Evolutionary conservation across 108 stramenopile genomes (phyloP).

Genomic region (Cyclotella distinguenda): DNA sequence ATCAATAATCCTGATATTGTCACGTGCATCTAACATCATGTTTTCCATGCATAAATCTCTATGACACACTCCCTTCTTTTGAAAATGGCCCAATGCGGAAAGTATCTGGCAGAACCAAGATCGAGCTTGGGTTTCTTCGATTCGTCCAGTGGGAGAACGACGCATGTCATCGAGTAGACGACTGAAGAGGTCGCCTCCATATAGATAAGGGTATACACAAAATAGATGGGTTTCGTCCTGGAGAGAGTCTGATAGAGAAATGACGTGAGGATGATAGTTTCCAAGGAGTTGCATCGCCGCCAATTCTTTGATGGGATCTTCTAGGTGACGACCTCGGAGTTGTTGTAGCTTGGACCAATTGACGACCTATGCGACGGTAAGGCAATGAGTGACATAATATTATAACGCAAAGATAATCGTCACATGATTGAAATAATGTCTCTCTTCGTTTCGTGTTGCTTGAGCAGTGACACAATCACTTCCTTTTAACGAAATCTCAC

Average conservation of each 20-base stretch:
- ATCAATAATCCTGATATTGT: conserved; percentile 50
- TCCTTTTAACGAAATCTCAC: background rate
- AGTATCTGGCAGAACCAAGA: conserved; percentile 54
- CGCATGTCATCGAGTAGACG: conserved; percentile 30
- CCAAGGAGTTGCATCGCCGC: conserved; percentile 56
- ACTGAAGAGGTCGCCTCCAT: conserved; percentile 50
- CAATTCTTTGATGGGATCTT: conserved; percentile 66
- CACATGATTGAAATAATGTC: too few relatives aligned
- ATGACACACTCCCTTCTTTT: conserved; percentile 57
- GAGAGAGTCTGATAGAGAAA: conserved; percentile 35
- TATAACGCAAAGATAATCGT: too few relatives aligned
- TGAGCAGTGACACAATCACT: background rate
- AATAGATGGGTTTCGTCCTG: conserved; percentile 56
- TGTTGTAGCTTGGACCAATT: conserved; percentile 32
- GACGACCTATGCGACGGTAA: conserved; percentile 7
- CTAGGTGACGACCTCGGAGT: conserved; percentile 32
- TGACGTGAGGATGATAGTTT: conserved; percentile 38
- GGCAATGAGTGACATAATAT: background rate
- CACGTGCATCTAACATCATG: conserved; percentile 39
- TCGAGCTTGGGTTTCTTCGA: conserved; percentile 29
- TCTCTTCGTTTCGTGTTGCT: too few relatives aligned
- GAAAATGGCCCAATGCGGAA: conserved; percentile 44
- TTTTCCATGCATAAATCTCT: conserved; percentile 56
- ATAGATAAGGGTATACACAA: conserved; percentile 46
- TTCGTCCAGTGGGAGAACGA: conserved; percentile 17